A percentile compares a stretch with the other conserved stretches of the same genome.
These are phyloP conservation scores for Biscogniauxia marginata DNA, from an alignment of 2,329 filamentous ascomycete genomes.

Conservation along the genomic window DNA sequence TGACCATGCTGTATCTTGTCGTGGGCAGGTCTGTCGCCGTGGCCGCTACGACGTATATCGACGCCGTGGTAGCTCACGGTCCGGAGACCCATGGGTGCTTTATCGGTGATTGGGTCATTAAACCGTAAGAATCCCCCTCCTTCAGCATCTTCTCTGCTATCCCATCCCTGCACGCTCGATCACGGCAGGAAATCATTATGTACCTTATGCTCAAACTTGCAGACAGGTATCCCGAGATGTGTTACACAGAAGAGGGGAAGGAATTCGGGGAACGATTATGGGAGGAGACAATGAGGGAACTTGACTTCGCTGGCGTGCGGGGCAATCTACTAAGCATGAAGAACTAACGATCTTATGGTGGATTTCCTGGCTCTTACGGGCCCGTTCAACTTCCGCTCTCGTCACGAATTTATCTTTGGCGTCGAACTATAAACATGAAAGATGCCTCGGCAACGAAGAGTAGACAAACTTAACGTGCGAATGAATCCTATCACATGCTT, in stretches of 20 bases:
- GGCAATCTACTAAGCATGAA: conserved; percentile 8
- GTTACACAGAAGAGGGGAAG: conserved; percentile 13
- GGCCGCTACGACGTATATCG: conserved; percentile 47
- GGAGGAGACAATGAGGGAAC: conserved; percentile 16
- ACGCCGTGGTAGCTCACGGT: conserved; percentile 45
- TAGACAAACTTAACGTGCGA: no score
- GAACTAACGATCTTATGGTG: no score
- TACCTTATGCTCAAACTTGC: background rate
- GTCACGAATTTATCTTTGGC: no score
- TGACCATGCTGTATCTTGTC: background rate
- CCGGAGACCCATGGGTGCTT: conserved; percentile 51
- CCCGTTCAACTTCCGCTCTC: no score
- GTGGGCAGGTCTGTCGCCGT: conserved; percentile 17
- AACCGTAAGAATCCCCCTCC: conserved; percentile 37
- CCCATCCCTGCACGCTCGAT: no score
- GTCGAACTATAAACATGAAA: no score
- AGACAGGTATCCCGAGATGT: conserved; percentile 6
- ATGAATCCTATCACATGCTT: no score
- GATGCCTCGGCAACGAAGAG: no score
- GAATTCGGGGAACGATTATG: conserved; percentile 6
- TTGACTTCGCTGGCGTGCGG: conserved; percentile 9
- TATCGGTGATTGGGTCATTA: conserved; percentile 46
- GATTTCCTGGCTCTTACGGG: no score
- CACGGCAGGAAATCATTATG: no score
- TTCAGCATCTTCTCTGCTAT: background rate